Evolutionary conservation across 2,329 filamentous ascomycete genomes (phyloP).

Genomic region (Didymella sp.): DNA sequence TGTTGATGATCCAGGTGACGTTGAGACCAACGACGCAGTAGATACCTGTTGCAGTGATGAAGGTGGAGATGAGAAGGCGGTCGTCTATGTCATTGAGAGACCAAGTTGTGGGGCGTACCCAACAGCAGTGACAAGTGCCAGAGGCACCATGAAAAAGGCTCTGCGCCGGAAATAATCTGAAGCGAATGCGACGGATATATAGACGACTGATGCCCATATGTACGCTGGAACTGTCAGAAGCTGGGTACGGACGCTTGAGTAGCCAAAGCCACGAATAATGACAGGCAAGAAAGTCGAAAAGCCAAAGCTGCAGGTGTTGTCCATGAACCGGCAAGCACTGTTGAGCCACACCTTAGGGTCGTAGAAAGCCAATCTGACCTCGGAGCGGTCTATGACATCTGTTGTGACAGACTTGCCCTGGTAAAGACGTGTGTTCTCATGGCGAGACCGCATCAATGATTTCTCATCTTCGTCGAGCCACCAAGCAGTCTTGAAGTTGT

Average conservation of each 20-base stretch:
- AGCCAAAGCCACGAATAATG: slow-evolving; percentile 34
- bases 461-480: slow-evolving; percentile 60
- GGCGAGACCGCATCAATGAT: slow-evolving; percentile 58
- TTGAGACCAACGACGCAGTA: slow-evolving; percentile 63
- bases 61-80: slow-evolving; percentile 58
- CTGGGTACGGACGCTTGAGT: slow-evolving; percentile 30
- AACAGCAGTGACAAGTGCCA: slow-evolving; percentile 48
- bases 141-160: slow-evolving; percentile 29
- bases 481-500: slow-evolving; percentile 55
- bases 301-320: slow-evolving; percentile 25
- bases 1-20: slow-evolving; percentile 63
- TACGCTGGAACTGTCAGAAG: slow-evolving; percentile 39
- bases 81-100: slow-evolving; percentile 27
- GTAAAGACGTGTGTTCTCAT: slow-evolving; percentile 55
- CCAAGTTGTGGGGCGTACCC: slow-evolving; percentile 58
- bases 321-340: slow-evolving; percentile 57
- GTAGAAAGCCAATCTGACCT: slow-evolving; percentile 81
- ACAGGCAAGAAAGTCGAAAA: slow-evolving; percentile 33
- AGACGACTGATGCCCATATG: slow-evolving; percentile 28
- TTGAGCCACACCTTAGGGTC: slow-evolving; percentile 61
- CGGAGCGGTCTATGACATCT: slow-evolving; percentile 87
- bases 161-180: slow-evolving; percentile 30
- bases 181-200: slow-evolving; percentile 30
- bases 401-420: slow-evolving; percentile 67
- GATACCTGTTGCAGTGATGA: slow-evolving; percentile 59